Evolutionary conservation across 2,329 filamentous ascomycete species (phyloP), one percentile per base, ranked within the genome.

Genomic region (Paecilomyces formosus): DNA sequence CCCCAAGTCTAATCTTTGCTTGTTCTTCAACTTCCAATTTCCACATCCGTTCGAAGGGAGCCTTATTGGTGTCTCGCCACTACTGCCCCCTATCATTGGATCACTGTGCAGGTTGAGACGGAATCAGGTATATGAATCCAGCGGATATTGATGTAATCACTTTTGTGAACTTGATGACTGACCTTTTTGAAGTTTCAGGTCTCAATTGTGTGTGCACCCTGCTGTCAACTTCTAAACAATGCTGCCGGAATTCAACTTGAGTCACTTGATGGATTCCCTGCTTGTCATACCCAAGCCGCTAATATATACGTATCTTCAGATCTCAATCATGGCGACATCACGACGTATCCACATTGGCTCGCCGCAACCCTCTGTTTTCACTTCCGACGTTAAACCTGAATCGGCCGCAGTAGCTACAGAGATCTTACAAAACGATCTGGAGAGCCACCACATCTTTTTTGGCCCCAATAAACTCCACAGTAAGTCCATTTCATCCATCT

Each of bases 391-490:
- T 49, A 82, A 77, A 2, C 74, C 82, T 1, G 84, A 85, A 33
- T 81, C 86, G 0, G 88, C 90, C 0, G 75, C 78, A 45, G 86
- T 79, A 60, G 80, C 83, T 0, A 87, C 85, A 3, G 79, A 88
- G 62, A 74, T 96, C 3, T 76, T 97, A 18, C 89, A 96, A 69
- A 77, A 86, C 58, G 92, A 96, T 67, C 81, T 94, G 63, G 83
- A 82, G 28, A 76, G 75, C 33, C 84, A 92, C 65, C 89, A 96
- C 68, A 87, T 92, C 59, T 95, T 88, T 75, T 96, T 92, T 79
- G 95, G 94, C 61, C 60, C 81, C 0, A 68, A 73, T 1, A 88
- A 88, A 0, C 95, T 88, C 62, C 92, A 97, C 68, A 90, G 75
- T 77, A 61, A 35, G 68, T 64, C 18, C 3, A 15, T 9, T 12